These are phyloP conservation scores for Truncatella angustata DNA, from an alignment of 2,329 filamentous ascomycete genomes.

Conservation along the genomic window DNA sequence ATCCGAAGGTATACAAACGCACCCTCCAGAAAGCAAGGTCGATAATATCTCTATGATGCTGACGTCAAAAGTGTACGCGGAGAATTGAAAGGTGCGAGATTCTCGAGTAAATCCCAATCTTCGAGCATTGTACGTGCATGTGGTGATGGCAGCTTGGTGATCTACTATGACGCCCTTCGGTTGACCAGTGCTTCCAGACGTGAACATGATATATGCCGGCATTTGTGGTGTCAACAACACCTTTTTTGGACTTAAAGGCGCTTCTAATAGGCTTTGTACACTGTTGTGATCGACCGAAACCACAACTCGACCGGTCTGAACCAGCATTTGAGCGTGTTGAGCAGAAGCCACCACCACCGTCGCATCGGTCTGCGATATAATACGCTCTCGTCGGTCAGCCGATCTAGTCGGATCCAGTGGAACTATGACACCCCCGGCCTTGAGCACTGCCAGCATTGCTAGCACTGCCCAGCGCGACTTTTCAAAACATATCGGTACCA, in stretches of 20 bases:
- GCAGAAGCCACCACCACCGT: no score
- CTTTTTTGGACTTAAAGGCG: no score
- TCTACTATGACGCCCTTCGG: neutral
- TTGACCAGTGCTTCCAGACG: neutral
- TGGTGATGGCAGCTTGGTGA: neutral
- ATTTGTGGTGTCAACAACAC: conserved; percentile 16
- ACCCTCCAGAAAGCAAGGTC: neutral
- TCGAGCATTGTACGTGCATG: conserved; percentile 20
- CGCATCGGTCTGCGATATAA: no score
- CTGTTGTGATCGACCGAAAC: neutral
- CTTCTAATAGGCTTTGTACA: no score
- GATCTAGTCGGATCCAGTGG: neutral
- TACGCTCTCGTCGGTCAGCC: no score
- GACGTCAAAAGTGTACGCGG: neutral
- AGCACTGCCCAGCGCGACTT: neutral
- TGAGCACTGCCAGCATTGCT: neutral
- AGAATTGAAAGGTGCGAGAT: neutral
- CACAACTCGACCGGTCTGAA: neutral
- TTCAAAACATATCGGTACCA: neutral
- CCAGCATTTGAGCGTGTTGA: no score
- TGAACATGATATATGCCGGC: neutral
- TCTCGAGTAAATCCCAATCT: no score
- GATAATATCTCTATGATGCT: neutral
- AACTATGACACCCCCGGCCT: neutral
- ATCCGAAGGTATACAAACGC: conserved; percentile 1